phyloP scores from a whole-genome alignment of 176 grass and related monocot genomes.

The Lolium multiflorum region DNA sequence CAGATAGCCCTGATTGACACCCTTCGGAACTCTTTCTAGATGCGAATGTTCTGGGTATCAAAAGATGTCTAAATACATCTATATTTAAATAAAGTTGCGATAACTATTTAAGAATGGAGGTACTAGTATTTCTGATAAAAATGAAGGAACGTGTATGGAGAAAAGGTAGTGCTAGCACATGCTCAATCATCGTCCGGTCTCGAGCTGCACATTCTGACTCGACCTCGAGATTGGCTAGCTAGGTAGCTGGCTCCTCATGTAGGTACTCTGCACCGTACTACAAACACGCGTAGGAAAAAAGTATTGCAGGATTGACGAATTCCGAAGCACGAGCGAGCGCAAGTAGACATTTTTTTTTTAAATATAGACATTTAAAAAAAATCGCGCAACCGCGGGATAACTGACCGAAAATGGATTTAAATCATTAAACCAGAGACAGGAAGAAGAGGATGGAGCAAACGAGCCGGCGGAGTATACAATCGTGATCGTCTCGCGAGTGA shows the following conservation, averaged over 20 bases:
- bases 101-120: too few relatives aligned
- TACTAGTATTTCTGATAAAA: not conserved
- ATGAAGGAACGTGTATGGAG: not conserved
- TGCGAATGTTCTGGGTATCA: too few relatives aligned
- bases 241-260: too few relatives aligned
- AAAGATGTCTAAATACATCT: too few relatives aligned
- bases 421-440: not conserved
- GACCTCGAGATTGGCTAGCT: conserved; percentile 8
- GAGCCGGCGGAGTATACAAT: not conserved
- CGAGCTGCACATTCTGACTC: not conserved
- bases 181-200: not conserved
- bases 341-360: not conserved
- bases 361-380: too few relatives aligned
- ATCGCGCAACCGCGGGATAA: not conserved
- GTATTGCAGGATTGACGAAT: too few relatives aligned
- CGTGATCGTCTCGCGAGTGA: not conserved
- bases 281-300: not conserved
- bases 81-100: too few relatives aligned
- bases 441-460: not conserved
- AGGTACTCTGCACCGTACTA: not conserved
- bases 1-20: not conserved
- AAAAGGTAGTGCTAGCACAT: not conserved
- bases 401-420: not conserved
- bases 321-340: not conserved
- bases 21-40: too few relatives aligned